Evolutionary conservation across 106 monocot genomes (phyloP).

Genomic region (Dendrobium catenatum): DNA sequence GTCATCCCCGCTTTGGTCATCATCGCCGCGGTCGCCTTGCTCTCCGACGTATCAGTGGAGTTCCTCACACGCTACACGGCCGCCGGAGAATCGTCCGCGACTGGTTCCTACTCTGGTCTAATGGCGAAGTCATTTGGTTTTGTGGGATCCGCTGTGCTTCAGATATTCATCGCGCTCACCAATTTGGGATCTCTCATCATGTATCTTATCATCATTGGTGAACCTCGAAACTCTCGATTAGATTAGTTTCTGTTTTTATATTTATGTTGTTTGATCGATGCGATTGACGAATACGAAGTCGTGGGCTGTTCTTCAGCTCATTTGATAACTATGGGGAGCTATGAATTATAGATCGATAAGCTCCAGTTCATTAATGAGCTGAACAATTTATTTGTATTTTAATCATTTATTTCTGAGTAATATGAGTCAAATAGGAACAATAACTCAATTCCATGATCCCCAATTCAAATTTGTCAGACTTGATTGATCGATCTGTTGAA

Average conservation of each 20-base stretch:
- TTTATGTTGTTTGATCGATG: constrained; percentile 7
- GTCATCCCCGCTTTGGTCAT: constrained; percentile 52
- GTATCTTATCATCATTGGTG: constrained; percentile 5
- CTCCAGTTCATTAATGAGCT: too few species aligned
- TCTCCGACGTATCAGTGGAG: constrained; percentile 60
- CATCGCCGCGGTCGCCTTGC: constrained; percentile 45
- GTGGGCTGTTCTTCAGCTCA: too few species aligned
- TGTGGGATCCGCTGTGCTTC: constrained; percentile 21
- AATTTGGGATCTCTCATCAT: constrained; percentile 26
- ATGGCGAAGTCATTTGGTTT: constrained; percentile 38
- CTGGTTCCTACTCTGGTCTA: constrained; percentile 21
- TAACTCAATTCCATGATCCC: too few species aligned
- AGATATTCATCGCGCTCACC: constrained; percentile 28
- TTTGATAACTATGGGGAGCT: too few species aligned
- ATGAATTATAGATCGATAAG: too few species aligned
- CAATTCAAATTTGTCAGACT: constrained; percentile 1
- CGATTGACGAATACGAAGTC: neutral
- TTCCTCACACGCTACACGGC: constrained; percentile 62
- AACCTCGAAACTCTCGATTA: constrained; percentile 12
- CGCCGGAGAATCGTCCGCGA: neutral
- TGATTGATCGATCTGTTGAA: too few species aligned
- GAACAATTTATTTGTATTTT: too few species aligned
- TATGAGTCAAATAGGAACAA: too few species aligned
- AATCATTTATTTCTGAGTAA: too few species aligned
- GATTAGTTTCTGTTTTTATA: neutral